Evolutionary conservation across 148 eudicot species (phyloP), one percentile per base, ranked within the genome.

Genomic region (Silene conica): DNA sequence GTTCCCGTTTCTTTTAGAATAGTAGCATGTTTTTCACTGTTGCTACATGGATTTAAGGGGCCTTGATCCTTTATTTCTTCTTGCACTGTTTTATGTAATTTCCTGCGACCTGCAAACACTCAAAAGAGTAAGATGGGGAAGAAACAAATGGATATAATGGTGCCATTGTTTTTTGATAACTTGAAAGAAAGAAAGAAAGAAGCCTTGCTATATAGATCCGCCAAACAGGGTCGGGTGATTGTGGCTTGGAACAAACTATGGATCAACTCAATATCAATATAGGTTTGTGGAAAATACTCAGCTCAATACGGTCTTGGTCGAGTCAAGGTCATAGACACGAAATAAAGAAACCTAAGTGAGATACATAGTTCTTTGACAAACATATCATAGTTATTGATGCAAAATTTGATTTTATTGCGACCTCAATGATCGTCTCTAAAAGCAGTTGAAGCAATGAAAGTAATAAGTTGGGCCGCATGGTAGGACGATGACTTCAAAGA

Each of bases 21-120:
- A 11, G 14, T 25, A 34, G 21, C 69, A 13, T 46, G 67, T 62
- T 73, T 78, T 59, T 67, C 67, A 61, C 73, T 67, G 68, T 48
- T 14, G 13, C 28, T 22, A 41, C 65, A 69, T 45, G 46, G 64
- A 22, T 58, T 78, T 3, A 78, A 9, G 15, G 54, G 9, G 55
- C 15, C 8, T 68, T 57, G 62, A 26, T 50, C 59, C 21, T 56
- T 56, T 56, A 16, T 56, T 16, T 56, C 59, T 16, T 56, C 59
- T 16, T 56, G 59, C 59, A 56, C 59, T n/a, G 59, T 56, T 56
- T 56, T 56, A 56, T 56, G 59, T n/a, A 56, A 52, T 56, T 21
- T 5, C 59, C 59, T 56, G 59, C 22, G 59, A 56, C 59, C 59
- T 56, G 59, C 21, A 56, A 56, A 56, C 20, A 56, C 59, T 56